Evolutionary conservation across 768 basidiomycete genomes (phyloP).

Genomic region (Agaricus sinodeliciosus): DNA sequence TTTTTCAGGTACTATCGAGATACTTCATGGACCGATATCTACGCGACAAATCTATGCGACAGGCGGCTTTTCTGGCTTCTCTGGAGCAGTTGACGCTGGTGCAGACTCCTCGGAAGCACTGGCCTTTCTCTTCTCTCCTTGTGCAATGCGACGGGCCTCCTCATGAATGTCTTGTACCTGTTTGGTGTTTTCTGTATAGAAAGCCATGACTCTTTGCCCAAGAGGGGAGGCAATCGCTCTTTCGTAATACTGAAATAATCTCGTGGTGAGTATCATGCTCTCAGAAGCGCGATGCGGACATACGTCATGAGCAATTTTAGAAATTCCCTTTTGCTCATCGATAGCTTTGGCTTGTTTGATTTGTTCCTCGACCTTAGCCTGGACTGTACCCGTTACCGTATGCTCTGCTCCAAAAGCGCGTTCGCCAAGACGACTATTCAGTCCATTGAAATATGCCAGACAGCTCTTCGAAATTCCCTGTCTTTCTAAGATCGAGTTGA

Average conservation of each 20-base stretch:
- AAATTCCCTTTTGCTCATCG: slow-evolving; percentile 77
- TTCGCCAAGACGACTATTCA: slow-evolving; percentile 68
- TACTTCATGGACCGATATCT: too few relatives aligned
- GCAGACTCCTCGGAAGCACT: slow-evolving; percentile 12
- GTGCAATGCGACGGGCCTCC: slow-evolving; percentile 80
- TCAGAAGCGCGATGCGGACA: slow-evolving; percentile 11
- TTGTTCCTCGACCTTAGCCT: slow-evolving; percentile 56
- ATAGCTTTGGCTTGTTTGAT: slow-evolving; percentile 64
- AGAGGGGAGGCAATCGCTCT: slow-evolving; percentile 69
- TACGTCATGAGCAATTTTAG: slow-evolving; percentile 65
- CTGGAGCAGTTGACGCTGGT: not conserved
- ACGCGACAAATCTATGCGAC: too few relatives aligned
- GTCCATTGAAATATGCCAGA: slow-evolving; percentile 63
- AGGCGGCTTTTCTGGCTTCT: too few relatives aligned
- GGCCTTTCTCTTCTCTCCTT: slow-evolving; percentile 39
- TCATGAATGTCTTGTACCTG: slow-evolving; percentile 90
- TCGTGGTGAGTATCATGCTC: not conserved
- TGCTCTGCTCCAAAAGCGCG: slow-evolving; percentile 73
- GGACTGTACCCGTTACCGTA: slow-evolving; percentile 72
- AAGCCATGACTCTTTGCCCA: slow-evolving; percentile 68
- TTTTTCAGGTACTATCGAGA: too few relatives aligned
- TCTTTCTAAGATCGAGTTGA: slow-evolving; percentile 37
- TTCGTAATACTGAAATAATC: slow-evolving; percentile 57
- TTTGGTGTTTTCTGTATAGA: slow-evolving; percentile 88
- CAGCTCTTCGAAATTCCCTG: slow-evolving; percentile 88